Percentiles rank a stretch among this genome's conserved stretches.
These are phyloP conservation scores for Venustampulla echinocandica DNA, from an alignment of 495 filamentous ascomycete species.

Conservation along the genomic window DNA sequence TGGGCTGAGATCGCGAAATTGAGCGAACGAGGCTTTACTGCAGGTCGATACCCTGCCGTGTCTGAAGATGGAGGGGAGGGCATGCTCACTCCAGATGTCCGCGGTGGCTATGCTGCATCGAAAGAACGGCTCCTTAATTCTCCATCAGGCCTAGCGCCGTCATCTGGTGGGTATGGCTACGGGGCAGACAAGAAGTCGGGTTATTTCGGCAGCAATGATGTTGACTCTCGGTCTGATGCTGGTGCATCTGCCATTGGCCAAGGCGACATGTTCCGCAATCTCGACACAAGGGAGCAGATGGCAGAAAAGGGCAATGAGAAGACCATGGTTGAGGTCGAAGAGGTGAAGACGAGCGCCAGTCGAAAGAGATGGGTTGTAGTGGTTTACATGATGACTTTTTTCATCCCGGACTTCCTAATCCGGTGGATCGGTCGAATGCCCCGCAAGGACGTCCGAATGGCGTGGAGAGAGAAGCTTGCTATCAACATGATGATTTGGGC, in stretches of 20 bases:
- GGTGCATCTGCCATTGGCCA: constrained; percentile 79
- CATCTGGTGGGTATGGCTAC: constrained; percentile 44
- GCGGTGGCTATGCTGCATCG: constrained; percentile 52
- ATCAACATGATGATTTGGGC: constrained; percentile 99
- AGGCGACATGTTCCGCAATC: constrained; percentile 95
- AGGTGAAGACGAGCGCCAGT: constrained; percentile 63
- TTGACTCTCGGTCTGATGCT: constrained; percentile 83
- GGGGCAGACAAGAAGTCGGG: constrained; percentile 64
- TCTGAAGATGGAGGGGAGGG: constrained; percentile 41
- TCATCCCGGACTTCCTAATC: constrained; percentile 78
- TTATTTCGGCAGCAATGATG: constrained; percentile 76
- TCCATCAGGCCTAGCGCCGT: constrained; percentile 43
- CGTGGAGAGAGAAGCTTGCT: constrained; percentile 90
- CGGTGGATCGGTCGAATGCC: constrained; percentile 73
- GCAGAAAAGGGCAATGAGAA: constrained; percentile 90
- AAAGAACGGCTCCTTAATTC: constrained; percentile 61
- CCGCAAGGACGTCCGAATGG: constrained; percentile 86
- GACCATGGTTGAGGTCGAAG: constrained; percentile 83
- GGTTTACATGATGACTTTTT: constrained; percentile 82
- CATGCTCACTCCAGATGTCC: constrained; percentile 32
- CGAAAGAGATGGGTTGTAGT: constrained; percentile 88
- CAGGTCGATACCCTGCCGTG: constrained; percentile 37
- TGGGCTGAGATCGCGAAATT: constrained; percentile 84
- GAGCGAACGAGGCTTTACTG: constrained; percentile 48
- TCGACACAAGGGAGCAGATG: constrained; percentile 91